Percentiles rank a stretch among this genome's conserved stretches.
phyloP scores from a whole-genome alignment of 257 asterid species.

The Penstemon eatonii region DNA sequence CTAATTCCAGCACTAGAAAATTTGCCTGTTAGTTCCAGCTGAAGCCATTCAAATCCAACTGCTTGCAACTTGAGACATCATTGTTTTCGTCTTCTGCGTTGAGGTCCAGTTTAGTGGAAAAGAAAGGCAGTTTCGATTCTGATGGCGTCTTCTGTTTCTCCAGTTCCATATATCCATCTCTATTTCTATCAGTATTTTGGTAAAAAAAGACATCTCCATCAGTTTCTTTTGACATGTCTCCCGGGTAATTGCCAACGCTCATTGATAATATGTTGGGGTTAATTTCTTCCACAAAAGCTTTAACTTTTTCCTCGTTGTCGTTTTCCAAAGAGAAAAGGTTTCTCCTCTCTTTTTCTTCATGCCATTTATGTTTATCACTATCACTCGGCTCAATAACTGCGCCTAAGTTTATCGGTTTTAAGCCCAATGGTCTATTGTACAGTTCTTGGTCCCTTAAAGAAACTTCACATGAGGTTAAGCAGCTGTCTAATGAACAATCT shows the following conservation, averaged over 20 bases:
- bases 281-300: slow-evolving; percentile 31
- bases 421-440: slow-evolving; percentile 43
- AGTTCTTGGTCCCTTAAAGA: slow-evolving; percentile 52
- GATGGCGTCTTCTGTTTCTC: slow-evolving; percentile 44
- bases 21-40: slow-evolving; percentile 46
- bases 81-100: slow-evolving; percentile 54
- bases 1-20: too few species aligned
- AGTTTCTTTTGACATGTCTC: slow-evolving; percentile 34
- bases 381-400: slow-evolving; percentile 33
- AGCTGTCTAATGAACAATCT: slow-evolving; percentile 65
- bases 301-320: slow-evolving; percentile 19
- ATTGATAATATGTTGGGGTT: slow-evolving; percentile 54
- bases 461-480: slow-evolving; percentile 62
- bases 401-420: slow-evolving; percentile 36
- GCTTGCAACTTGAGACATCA: slow-evolving; percentile 55
- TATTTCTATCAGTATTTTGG: slow-evolving; percentile 18
- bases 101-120: slow-evolving; percentile 59
- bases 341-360: slow-evolving; percentile 47
- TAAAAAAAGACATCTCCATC: slow-evolving; percentile 30
- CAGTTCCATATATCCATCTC: slow-evolving; percentile 22
- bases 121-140: slow-evolving; percentile 44
- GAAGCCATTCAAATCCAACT: slow-evolving; percentile 73
- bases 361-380: slow-evolving; percentile 41
- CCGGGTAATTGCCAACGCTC: slow-evolving; percentile 45
- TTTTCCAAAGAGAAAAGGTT: slow-evolving; percentile 31